These are phyloP conservation scores for Candida loeiensis DNA, from an alignment of 805 yeast genomes.

Conservation along the genomic window DNA sequence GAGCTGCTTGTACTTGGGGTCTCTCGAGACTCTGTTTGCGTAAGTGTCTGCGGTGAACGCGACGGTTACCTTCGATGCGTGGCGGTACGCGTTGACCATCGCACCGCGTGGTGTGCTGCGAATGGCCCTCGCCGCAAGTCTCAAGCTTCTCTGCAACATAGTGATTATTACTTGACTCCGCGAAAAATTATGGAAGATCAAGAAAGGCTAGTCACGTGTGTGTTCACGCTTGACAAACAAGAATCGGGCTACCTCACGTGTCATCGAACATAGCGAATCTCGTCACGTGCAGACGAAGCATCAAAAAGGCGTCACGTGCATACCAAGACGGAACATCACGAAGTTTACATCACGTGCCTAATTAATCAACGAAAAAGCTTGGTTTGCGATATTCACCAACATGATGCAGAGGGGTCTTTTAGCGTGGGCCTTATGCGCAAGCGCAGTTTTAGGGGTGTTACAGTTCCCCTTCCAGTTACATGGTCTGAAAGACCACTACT, in stretches of 20 bases:
- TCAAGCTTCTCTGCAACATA: constrained; percentile 9
- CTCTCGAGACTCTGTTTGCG: constrained; percentile 51
- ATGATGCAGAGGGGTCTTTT: neutral
- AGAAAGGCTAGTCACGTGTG: no score
- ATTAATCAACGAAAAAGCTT: neutral
- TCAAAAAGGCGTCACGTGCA: no score
- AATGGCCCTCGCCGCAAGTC: constrained; percentile 2
- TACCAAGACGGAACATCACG: no score
- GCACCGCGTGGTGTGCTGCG: neutral
- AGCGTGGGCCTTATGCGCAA: neutral
- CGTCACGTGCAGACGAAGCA: no score
- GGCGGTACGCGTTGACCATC: neutral
- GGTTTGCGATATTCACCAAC: neutral
- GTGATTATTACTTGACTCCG: neutral
- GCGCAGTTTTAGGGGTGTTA: neutral
- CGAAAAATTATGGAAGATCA: no score
- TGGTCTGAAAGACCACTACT: constrained; percentile 24
- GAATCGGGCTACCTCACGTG: no score
- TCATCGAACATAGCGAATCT: no score
- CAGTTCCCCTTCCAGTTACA: neutral
- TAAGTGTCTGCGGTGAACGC: constrained; percentile 71
- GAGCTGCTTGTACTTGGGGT: constrained; percentile 49
- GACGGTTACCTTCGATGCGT: constrained; percentile 28
- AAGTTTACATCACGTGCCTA: neutral
- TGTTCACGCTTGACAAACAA: no score